phyloP scores from a whole-genome alignment of 805 yeast genomes.

The Torulaspora quercuum region DNA sequence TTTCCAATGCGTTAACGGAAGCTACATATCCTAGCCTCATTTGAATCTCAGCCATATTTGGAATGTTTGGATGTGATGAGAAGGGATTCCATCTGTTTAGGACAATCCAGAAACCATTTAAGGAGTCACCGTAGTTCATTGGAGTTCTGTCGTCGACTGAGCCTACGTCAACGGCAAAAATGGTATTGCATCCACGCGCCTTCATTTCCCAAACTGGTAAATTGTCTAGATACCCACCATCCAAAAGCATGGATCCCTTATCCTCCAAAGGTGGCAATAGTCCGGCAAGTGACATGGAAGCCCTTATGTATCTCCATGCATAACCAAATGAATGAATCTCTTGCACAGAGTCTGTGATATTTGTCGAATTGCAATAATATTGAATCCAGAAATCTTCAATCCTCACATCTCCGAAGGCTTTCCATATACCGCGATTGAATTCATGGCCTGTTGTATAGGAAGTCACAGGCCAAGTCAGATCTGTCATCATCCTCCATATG shows the following conservation, averaged over 20 bases:
- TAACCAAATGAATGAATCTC: slow-evolving; percentile 90
- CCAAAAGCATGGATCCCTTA: slow-evolving; percentile 87
- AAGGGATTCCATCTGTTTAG: slow-evolving; percentile 87
- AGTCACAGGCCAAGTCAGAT: slow-evolving; percentile 88
- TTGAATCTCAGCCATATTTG: slow-evolving; percentile 93
- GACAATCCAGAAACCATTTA: slow-evolving; percentile 89
- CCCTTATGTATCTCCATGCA: slow-evolving; percentile 93
- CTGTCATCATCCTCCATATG: slow-evolving; percentile 78
- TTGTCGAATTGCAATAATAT: slow-evolving; percentile 87
- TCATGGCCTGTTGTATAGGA: slow-evolving; percentile 97
- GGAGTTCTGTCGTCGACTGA: slow-evolving; percentile 89
- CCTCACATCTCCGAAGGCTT: slow-evolving; percentile 84
- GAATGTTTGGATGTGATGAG: slow-evolving; percentile 80
- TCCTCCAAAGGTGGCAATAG: slow-evolving; percentile 79
- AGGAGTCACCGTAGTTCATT: slow-evolving; percentile 85
- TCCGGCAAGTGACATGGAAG: slow-evolving; percentile 96
- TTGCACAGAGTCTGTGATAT: slow-evolving; percentile 91
- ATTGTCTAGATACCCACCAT: slow-evolving; percentile 95
- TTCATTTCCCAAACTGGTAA: slow-evolving; percentile 92
- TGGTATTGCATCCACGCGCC: slow-evolving; percentile 75
- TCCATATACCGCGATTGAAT: slow-evolving; percentile 97
- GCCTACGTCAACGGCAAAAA: slow-evolving; percentile 95
- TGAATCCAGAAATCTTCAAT: slow-evolving; percentile 95
- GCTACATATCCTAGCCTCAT: slow-evolving; percentile 90
- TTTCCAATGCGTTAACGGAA: slow-evolving; percentile 87